These are phyloP conservation scores for Pseudoneurospora amorphoporcata DNA, from an alignment of 495 filamentous ascomycete genomes.

Conservation along the genomic window DNA sequence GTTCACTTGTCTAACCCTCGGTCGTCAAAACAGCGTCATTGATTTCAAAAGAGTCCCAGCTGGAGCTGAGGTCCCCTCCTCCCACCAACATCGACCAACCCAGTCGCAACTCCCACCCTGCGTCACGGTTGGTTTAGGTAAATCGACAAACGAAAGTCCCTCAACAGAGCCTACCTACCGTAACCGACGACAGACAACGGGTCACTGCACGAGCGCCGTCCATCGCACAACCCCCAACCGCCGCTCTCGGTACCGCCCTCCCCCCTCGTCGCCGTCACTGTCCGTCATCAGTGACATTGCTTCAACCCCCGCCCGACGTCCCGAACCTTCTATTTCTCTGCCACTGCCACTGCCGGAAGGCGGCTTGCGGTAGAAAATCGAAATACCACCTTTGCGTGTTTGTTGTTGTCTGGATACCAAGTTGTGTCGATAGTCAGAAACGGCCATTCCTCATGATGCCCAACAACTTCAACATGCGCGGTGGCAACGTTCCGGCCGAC, in stretches of 20 bases:
- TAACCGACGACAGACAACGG: background rate
- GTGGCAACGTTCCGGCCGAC: conserved; percentile 21
- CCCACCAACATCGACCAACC: background rate
- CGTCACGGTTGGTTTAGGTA: background rate
- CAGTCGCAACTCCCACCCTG: background rate
- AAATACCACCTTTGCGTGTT: background rate
- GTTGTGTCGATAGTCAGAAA: background rate
- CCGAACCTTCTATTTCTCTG: background rate
- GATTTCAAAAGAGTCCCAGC: background rate
- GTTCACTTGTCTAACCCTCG: background rate
- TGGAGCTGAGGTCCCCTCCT: background rate
- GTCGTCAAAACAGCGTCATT: background rate
- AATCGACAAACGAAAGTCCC: background rate
- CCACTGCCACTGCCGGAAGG: background rate
- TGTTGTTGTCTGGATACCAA: background rate
- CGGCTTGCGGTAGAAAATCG: background rate
- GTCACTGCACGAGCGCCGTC: background rate
- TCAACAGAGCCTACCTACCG: background rate
- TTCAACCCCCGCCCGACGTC: background rate
- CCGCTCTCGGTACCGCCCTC: background rate
- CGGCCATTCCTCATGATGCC: conserved; percentile 26
- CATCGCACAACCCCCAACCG: background rate
- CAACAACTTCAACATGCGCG: conserved; percentile 29
- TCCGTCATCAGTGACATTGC: background rate
- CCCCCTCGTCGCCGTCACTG: background rate